Percentiles rank a stretch among this genome's conserved stretches.
Conservation (phyloP, 257 asterid species). For the Petrea volubilis region DNA sequence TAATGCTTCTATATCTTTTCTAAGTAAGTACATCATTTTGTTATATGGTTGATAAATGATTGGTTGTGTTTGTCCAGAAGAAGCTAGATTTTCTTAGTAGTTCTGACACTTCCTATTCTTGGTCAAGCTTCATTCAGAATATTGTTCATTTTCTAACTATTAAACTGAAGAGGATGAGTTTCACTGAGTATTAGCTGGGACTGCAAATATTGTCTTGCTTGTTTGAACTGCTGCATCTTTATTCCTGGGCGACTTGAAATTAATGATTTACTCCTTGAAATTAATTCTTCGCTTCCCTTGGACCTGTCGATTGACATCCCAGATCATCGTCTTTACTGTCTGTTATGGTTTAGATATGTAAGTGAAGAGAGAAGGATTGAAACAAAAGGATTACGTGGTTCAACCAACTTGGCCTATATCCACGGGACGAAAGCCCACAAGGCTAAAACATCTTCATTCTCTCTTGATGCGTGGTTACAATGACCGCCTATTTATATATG, state of each 20-base stretch:
- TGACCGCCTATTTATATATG: too few relatives aligned
- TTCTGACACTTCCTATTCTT: slow-evolving; percentile 4
- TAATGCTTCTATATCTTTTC: slow-evolving; percentile 1
- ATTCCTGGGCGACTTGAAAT: background rate
- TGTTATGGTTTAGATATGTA: too few relatives aligned
- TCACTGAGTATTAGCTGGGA: background rate
- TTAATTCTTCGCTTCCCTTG: background rate
- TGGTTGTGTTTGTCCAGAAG: background rate
- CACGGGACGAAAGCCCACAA: too few relatives aligned
- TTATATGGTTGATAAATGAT: slow-evolving; percentile 8
- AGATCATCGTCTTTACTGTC: background rate
- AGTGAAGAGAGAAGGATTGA: too few relatives aligned
- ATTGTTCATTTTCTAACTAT: background rate
- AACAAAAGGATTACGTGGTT: too few relatives aligned
- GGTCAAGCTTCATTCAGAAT: background rate
- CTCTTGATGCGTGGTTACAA: too few relatives aligned
- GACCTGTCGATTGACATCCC: background rate
- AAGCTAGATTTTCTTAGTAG: background rate
- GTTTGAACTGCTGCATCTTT: background rate
- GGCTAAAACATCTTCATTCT: too few relatives aligned
- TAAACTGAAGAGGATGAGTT: background rate
- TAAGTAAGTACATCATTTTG: background rate
- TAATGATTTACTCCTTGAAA: slow-evolving; percentile 1
- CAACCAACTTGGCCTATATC: too few relatives aligned
- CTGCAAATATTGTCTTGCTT: background rate